These are phyloP conservation scores for Polytrichum formosum DNA, from an alignment of 225 moss, liverwort and hornwort species.

Conservation along the genomic window DNA sequence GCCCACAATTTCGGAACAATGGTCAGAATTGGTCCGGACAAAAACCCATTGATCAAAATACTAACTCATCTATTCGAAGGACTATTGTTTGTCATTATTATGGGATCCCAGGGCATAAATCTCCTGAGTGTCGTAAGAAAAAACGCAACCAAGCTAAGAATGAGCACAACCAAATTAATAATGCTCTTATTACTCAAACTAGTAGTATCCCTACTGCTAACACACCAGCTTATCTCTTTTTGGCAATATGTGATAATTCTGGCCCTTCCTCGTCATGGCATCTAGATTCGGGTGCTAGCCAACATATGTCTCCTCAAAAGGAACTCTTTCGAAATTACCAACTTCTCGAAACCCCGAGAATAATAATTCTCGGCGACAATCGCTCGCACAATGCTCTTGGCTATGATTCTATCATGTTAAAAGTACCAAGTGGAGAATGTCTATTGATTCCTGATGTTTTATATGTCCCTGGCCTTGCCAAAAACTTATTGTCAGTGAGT, in stretches of 20 bases:
- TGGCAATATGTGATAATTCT: neutral
- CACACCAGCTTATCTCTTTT: constrained; percentile 6
- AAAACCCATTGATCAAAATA: too few species aligned
- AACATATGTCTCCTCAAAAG: neutral
- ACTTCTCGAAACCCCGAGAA: neutral
- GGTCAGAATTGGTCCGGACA: too few species aligned
- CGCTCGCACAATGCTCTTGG: neutral
- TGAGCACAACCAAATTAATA: too few species aligned
- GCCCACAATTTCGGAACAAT: too few species aligned
- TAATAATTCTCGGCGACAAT: neutral
- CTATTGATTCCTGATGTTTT: neutral
- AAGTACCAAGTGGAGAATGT: neutral
- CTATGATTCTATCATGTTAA: neutral
- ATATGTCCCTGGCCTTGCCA: neutral
- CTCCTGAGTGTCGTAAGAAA: too few species aligned
- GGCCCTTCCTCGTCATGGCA: neutral
- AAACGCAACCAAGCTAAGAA: too few species aligned
- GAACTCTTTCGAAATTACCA: neutral
- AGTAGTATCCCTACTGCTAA: neutral
- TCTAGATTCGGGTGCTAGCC: constrained; percentile 2
- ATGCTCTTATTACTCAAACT: too few species aligned
- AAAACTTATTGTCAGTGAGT: neutral
- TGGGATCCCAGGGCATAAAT: too few species aligned
- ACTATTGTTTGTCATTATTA: too few species aligned
- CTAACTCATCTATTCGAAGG: too few species aligned